Evolutionary conservation across 2,329 filamentous ascomycete species (phyloP), one percentile per base, ranked within the genome.

Genomic region (Fusarium nematophilum): DNA sequence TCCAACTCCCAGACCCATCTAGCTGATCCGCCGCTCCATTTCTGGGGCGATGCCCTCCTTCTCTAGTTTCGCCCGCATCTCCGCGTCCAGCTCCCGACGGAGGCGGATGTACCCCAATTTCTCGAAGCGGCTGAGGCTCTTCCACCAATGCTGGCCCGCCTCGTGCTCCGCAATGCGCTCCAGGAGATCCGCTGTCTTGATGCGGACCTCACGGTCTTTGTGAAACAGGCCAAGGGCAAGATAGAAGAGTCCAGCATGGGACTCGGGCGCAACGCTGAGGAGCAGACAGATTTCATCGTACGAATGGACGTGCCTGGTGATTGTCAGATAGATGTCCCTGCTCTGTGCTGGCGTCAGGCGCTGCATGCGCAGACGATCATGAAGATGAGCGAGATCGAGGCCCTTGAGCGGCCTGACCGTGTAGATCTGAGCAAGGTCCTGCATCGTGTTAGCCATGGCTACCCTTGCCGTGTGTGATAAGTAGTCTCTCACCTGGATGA

Each of bases 131-230:
- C 93, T 95, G 42, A 99, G 79, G 25, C 87, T 86, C 63, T 84
- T 87, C 92, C 94, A 99, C 83, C 95, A 98, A 76, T 98, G 92
- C 69, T 93, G 85, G 2, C 95, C 95, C 9, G 93, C 95, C 70
- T 96, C 90, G 75, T 99, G 94, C 53, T 90, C 88, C 64, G 88
- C 86, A 49, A 99, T 88, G 17, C 93, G 85, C 65, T 94, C 92
- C 17, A 99, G 76, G 29, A 99, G 78, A 57, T 91, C 91, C 1
- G 92, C 89, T 3, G 92, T 91, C 50, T 87, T 87, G 66, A 90
- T 78, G 29, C 95, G 84, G 9, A 97, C 93, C 45, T 92, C 90
- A 29, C 83, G 82, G 62, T 93, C 88, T 50, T 93, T 92, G 78
- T 99, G 95, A 73, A 98, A 97, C 6, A 99, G 81, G 0, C 95